phyloP scores from a whole-genome alignment of 2,329 filamentous ascomycete species.

The Claviceps digitariae region DNA sequence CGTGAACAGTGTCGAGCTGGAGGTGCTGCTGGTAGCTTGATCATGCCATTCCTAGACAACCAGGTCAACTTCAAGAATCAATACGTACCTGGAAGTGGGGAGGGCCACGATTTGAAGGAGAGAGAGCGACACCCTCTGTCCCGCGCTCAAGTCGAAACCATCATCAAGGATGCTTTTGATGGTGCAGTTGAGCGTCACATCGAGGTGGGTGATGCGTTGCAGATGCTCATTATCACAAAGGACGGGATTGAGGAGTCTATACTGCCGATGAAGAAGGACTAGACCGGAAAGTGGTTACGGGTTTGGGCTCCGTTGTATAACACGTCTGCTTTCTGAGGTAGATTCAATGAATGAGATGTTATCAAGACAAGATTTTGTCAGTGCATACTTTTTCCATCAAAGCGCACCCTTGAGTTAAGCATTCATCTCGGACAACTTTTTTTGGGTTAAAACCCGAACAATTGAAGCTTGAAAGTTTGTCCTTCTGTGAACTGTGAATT shows the following conservation, averaged over 20 bases:
- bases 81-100: constrained; percentile 75
- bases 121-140: constrained; percentile 57
- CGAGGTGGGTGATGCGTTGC: constrained; percentile 90
- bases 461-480: neutral
- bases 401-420: neutral
- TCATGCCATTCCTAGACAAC: constrained; percentile 99
- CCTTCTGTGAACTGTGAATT: neutral
- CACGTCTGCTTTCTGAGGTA: constrained; percentile 2
- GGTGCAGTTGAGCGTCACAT: constrained; percentile 98
- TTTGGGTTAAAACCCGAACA: neutral
- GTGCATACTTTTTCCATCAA: neutral
- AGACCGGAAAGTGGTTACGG: constrained; percentile 16
- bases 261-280: constrained; percentile 81
- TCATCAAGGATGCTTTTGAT: constrained; percentile 96
- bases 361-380: neutral
- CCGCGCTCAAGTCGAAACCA: constrained; percentile 59
- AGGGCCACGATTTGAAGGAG: constrained; percentile 67
- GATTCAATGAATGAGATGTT: constrained; percentile 1
- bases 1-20: constrained; percentile 90
- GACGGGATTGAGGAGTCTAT: constrained; percentile 80
- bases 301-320: constrained; percentile 2
- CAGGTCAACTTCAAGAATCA: constrained; percentile 99
- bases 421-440: neutral
- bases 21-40: constrained; percentile 81
- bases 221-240: constrained; percentile 87